Evolutionary conservation across 257 asterid genomes (phyloP).

Genomic region (Petrea volubilis): DNA sequence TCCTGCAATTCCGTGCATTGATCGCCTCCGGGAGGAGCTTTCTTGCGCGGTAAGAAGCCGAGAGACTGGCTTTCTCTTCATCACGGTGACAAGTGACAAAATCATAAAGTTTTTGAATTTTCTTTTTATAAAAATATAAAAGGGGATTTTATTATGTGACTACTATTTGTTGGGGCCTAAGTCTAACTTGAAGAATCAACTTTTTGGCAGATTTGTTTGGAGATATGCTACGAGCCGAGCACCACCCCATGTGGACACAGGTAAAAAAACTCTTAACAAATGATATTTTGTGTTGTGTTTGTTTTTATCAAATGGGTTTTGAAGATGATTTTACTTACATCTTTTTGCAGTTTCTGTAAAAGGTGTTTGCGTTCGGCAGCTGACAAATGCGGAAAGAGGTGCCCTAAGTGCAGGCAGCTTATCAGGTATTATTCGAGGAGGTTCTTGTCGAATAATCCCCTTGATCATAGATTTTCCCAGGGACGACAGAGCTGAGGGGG

Average conservation of each 20-base stretch:
- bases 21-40: conserved; percentile 91
- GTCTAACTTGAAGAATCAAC: background rate
- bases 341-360: conserved; percentile 70
- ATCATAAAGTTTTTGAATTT: too few relatives aligned
- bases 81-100: too few relatives aligned
- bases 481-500: too few relatives aligned
- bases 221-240: conserved; percentile 92
- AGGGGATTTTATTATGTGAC: background rate
- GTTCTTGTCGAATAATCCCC: too few relatives aligned
- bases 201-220: conserved; percentile 92
- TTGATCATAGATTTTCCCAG: too few relatives aligned
- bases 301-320: background rate
- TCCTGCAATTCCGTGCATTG: conserved; percentile 71
- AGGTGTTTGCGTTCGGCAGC: conserved; percentile 86
- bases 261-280: conserved; percentile 38
- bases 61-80: background rate
- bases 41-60: conserved; percentile 93
- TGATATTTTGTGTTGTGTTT: background rate
- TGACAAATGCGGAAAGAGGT: conserved; percentile 90
- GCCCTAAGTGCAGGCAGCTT: conserved; percentile 97
- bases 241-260: conserved; percentile 99
- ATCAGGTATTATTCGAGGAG: conserved; percentile 52
- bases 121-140: too few relatives aligned
- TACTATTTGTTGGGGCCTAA: background rate
- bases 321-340: too few relatives aligned